phyloP scores from a whole-genome alignment of 2,329 filamentous ascomycete species.

The Blastomyces silverae region DNA sequence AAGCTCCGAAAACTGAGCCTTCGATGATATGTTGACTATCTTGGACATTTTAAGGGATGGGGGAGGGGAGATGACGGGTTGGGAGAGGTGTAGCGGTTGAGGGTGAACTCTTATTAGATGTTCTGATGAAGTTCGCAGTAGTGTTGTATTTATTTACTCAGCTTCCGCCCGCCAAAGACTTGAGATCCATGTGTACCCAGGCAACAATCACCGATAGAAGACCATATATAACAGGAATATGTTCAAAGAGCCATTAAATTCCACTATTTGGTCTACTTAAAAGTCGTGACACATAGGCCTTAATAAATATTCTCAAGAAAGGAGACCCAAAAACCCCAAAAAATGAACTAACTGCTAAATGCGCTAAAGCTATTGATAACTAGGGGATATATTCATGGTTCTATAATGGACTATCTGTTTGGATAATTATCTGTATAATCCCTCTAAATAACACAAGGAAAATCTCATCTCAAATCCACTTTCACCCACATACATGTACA shows the following conservation, averaged over 20 bases:
- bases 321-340: background rate
- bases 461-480: background rate
- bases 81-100: slow-evolving; percentile 20
- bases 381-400: background rate
- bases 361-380: background rate
- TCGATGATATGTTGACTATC: slow-evolving; percentile 53
- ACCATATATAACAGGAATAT: background rate
- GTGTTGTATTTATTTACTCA: background rate
- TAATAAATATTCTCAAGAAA: background rate
- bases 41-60: slow-evolving; percentile 36
- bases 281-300: background rate
- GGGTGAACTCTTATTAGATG: background rate
- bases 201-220: background rate
- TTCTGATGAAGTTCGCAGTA: no score
- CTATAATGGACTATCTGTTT: background rate
- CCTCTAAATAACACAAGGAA: background rate
- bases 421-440: background rate
- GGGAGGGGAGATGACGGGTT: slow-evolving; percentile 17
- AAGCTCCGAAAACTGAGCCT: slow-evolving; percentile 59
- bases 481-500: background rate
- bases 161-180: background rate
- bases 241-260: background rate
- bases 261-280: background rate
- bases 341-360: background rate
- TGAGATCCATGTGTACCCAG: background rate